Conservation (phyloP, 2,329 filamentous ascomycete genomes). For the Sclerotinia trifoliorum region DNA sequence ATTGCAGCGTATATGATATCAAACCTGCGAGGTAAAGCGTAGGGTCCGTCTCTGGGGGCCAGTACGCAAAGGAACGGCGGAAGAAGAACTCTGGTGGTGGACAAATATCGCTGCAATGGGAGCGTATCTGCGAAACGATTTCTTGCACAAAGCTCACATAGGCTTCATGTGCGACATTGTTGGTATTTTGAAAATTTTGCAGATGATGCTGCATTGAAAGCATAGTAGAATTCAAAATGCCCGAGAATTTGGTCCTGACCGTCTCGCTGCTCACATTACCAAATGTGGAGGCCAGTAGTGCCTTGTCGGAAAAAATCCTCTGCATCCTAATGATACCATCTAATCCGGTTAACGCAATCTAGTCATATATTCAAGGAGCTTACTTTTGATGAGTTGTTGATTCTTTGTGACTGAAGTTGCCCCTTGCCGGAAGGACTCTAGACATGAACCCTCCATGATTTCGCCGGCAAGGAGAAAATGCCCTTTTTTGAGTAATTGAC, state of each 20-base stretch:
- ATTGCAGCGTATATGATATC: conserved; percentile 34
- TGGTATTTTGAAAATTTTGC: conserved; percentile 27
- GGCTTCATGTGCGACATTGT: conserved; percentile 26
- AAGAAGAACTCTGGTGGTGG: conserved; percentile 35
- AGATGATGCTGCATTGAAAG: conserved; percentile 34
- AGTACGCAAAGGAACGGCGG: conserved; percentile 32
- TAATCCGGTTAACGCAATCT: not conserved
- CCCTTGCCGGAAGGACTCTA: not conserved
- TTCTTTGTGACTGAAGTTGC: not conserved
- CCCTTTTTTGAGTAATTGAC: conserved; percentile 14
- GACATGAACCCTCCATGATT: not conserved
- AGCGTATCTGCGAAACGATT: conserved; percentile 32
- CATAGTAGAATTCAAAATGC: conserved; percentile 33
- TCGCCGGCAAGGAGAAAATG: conserved; percentile 10
- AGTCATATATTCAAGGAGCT: not conserved
- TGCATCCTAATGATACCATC: conserved; percentile 16
- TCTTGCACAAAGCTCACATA: conserved; percentile 33
- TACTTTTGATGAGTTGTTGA: conserved; percentile 16
- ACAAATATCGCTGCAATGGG: conserved; percentile 33
- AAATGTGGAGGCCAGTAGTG: conserved; percentile 25
- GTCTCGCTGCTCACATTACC: conserved; percentile 20
- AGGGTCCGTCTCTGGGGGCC: conserved; percentile 37
- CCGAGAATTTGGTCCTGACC: conserved; percentile 26
- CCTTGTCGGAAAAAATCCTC: conserved; percentile 25
- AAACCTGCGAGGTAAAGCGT: conserved; percentile 36